Conservation (phyloP, 176 grass and related monocot species). For the Metroxylon sagu region DNA sequence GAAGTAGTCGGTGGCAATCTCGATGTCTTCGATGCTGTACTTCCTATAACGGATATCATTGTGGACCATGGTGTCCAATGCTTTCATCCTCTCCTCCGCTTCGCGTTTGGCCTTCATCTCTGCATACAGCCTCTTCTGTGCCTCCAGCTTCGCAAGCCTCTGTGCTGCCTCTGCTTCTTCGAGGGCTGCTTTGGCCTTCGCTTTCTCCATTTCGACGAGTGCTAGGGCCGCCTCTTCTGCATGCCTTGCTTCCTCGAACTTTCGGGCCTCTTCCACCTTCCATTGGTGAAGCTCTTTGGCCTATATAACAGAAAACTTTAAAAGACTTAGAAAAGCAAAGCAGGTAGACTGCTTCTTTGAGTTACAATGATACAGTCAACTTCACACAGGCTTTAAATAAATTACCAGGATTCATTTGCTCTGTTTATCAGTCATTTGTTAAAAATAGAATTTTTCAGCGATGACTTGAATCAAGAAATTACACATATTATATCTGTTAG, state of each 20-base stretch:
- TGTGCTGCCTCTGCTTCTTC: slow-evolving; percentile 71
- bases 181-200: slow-evolving; percentile 61
- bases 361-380: too few species aligned
- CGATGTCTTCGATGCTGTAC: slow-evolving; percentile 88
- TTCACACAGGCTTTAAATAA: too few species aligned
- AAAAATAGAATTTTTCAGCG: too few species aligned
- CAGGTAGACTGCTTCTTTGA: too few species aligned
- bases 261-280: slow-evolving; percentile 66
- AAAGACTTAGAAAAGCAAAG: too few species aligned
- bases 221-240: slow-evolving; percentile 62
- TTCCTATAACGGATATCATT: slow-evolving; percentile 68
- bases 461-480: too few species aligned
- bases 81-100: slow-evolving; percentile 74
- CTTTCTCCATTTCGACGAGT: slow-evolving; percentile 67
- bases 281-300: slow-evolving; percentile 59
- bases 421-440: too few species aligned
- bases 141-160: slow-evolving; percentile 69
- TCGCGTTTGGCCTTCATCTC: slow-evolving; percentile 71
- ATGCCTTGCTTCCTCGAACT: slow-evolving; percentile 54
- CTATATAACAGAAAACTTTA: slow-evolving; percentile 2
- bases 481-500: too few species aligned
- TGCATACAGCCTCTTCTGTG: slow-evolving; percentile 57
- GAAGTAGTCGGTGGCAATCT: slow-evolving; percentile 71
- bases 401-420: too few species aligned
- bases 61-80: slow-evolving; percentile 39